Evolutionary conservation across 257 asterid species (phyloP).

Genomic region (Craterostigma plantagineum): DNA sequence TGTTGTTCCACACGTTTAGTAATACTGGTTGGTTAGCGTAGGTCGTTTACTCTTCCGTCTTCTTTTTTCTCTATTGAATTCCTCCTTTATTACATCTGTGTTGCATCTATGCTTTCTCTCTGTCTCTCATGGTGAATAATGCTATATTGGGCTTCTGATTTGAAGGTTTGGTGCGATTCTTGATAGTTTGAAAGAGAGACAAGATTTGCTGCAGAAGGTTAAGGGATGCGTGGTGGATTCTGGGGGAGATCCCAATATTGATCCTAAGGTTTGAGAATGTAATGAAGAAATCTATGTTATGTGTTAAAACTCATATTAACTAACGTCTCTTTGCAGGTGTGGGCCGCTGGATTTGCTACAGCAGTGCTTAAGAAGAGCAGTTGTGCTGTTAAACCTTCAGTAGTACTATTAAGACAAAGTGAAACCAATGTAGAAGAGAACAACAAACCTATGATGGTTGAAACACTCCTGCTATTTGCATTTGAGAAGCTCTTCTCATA

Average conservation of each 20-base stretch:
- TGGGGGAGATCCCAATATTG: conserved; percentile 72
- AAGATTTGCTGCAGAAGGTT: conserved; percentile 44
- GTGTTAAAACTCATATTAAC: background rate
- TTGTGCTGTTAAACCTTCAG: conserved; percentile 31
- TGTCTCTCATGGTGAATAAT: too few relatives aligned
- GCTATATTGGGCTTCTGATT: background rate
- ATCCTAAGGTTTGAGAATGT: conserved; percentile 49
- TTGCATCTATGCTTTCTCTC: too few relatives aligned
- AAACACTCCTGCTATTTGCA: conserved; percentile 30
- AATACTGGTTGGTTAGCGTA: conserved; percentile 96
- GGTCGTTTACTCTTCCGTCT: conserved; percentile 19
- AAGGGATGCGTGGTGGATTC: conserved; percentile 83
- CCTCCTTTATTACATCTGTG: too few relatives aligned
- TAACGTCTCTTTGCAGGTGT: conserved; percentile 25
- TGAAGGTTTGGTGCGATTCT: conserved; percentile 76
- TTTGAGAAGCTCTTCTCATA: conserved; percentile 57
- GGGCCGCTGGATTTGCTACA: conserved; percentile 94
- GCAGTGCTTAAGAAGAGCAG: conserved; percentile 66
- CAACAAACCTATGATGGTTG: conserved; percentile 21
- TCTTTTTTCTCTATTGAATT: too few relatives aligned
- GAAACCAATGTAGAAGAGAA: conserved; percentile 18
- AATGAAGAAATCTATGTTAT: too few relatives aligned
- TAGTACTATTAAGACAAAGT: conserved; percentile 17
- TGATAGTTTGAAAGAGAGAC: conserved; percentile 32
- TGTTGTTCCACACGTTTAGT: conserved; percentile 78